Evolutionary conservation across 257 asterid species (phyloP), one percentile per base, ranked within the genome.

Genomic region (Solanum clarkiae): DNA sequence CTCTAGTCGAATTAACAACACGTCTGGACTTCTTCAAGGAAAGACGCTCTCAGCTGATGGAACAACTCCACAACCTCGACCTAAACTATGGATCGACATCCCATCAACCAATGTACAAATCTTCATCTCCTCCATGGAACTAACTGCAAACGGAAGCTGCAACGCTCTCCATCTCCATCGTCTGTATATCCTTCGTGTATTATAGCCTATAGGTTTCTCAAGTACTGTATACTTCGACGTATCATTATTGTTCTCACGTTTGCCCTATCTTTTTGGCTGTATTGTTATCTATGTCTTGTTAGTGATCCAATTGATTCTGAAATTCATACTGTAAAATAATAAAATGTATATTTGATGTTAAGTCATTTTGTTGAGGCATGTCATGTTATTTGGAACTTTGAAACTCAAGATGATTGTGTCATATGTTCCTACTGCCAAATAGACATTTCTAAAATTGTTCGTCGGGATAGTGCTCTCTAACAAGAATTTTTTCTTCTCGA

Each of bases 21-120:
- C 99, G 98, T 44, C 94, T 96, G 15, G 99, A 93, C 86, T 96
- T 94, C 91, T 96, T 96, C 90, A 96, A 94, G 93, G 99, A 96
- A 84, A 86, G 99, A 86, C 92, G 99, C 86, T 94, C 99, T 24
- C 99, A 96, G 89, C 88, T 96, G 91, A 96, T 96, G 98, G 99
- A 94, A 84, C 99, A 96, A 80, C 98, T 96, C 83, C 98, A 96
- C 85, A 94, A 74, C 90, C 90, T 96, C 53, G 99, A 96, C 86
- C 80, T 93, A 74, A 93, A 91, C 91, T 89, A 93, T 74, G 96
- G 90, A 84, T 86, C 98, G 51, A 68, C 92, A 44, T 88, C 95
- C 80, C 97, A 90, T 15, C 98, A 94, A 75, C 91, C 89, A 80
- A 83, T 90, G 88, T 92, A 90, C 90, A 96, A 92, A 85, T 88